Evolutionary conservation across 805 yeast genomes (phyloP), one percentile per base, ranked within the genome.

Genomic region (Dipodascus albidus): DNA sequence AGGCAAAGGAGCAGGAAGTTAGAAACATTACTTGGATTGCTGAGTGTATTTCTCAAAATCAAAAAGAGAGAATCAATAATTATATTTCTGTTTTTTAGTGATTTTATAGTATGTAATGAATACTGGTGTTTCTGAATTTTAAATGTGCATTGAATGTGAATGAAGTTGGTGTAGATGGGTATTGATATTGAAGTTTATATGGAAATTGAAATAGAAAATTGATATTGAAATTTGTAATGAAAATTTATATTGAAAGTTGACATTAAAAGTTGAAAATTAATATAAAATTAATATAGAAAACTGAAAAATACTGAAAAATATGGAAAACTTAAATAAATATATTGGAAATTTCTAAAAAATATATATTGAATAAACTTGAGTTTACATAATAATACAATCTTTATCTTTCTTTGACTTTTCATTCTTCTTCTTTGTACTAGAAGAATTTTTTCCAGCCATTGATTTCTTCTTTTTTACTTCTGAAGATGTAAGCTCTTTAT

Each of bases 1-100:
- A 88, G 70, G 84, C 96, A 17, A 86, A 85, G 65, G 99, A 93
- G 70, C 99, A 95, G 71, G 99, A 93, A 70, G 81, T 95, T 55
- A 80, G 99, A 70, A 93, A 93, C 68, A 85, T 93, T 60, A 88
- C 98, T n/a, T 93, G 99, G 99, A 91, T 93, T 54, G 96, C 98
- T 50, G 99, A 93, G 73, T 93, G 99, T 75, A 93, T 93, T 73
- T 96, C 98, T 31, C 99, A 95, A 70, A 90, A 89, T 67, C 99
- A 93, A 76, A 87, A 89, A 73, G 95, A 87, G 66, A 81, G 96
- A 69, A 87, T 93, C 60, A 83, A 85, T 62, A 87, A 87, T 68
- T 95, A 89, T 68, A 89, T 95, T 56, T 75, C 95, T 48, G 96
- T 91, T 44, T 88, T 83, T 62, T 89, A 73, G n/a, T n/a, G n/a